Evolutionary conservation across 768 basidiomycete genomes (phyloP), one percentile per base, ranked within the genome.

Genomic region (Suillus tomentosus): DNA sequence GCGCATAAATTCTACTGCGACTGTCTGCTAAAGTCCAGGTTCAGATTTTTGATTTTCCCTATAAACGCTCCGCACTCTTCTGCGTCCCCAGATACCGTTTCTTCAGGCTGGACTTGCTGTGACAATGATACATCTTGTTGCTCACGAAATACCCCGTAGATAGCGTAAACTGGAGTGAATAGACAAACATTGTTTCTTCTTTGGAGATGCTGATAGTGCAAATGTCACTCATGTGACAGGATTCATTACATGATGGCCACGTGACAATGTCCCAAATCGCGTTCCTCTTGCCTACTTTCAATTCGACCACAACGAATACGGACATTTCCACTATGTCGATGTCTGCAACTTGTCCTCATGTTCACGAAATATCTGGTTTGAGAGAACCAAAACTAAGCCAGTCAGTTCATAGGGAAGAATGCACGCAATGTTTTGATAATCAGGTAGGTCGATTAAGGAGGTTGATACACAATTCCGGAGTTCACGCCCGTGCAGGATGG

Each of bases 361-460:
- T 85, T 54, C 72, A 71, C 31, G 76, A 82, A 27, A 74, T 92
- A 24, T 72, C 79, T 55, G 77, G 69, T 14, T 77, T 94, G 0
- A 74, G 79, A 42, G 80, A 80, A 0, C 92, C 93, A 0, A 83
- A 76, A 56, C 77, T 89, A 0, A 87, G 85, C 5, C 89, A 94
- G 66, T 84, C 84, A 0, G 92, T 95, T 0, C 89, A 95, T 69
- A 80, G 95, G 9, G 94, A 97, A 77, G 96, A 99, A 76, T 99
- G 96, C 72, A 97, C 96, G 0, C 95, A 96, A 64, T 99, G 96
- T 72, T 99, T 98, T 73, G 96, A 98, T 76, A 87, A 86, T 70
- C 96, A 98, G 86, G 94, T 90, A 24, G 50, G 73, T 58, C 58
- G 64, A 67, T 66, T 62, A 31, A 13, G 57, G 57, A 61, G 59